Base-by-base conservation (phyloP, 202 grass and related monocot genomes). In the Eragrostis tef region DNA sequence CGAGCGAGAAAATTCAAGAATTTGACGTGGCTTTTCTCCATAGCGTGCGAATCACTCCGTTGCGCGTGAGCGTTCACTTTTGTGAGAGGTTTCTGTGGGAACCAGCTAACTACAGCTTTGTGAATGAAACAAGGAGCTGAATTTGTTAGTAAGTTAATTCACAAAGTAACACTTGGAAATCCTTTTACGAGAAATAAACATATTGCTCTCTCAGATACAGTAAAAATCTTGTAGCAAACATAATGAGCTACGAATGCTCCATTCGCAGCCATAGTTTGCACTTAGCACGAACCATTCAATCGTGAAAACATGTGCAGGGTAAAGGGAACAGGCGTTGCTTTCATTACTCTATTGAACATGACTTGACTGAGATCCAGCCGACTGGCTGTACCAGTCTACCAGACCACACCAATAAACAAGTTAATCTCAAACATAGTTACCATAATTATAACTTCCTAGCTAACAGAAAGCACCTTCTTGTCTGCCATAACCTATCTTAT, bases 401-500 rank as follows among this genome's bases (percentile, higher is more conserved):
- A 11, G 31, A 73, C 12, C 11, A 36, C 46, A 56, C 19, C 7
- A 73, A 79, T 86, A 79, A 73, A 79, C 0, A 73, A 79, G 27
- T 68, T 47, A 57, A 86, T 86, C 76, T 65, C 48, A 45, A 47
- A 66, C 17, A 34, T 46, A 65, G 19, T 79, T 66, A 73, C 36
- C 67, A 66, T 53, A 45, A 65, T 45, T 22, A 79, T 57, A 7
- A 25, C 78, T 54, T 34, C 39, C 46, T 39, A 54, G 74, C 75
- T 47, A 79, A 34, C 76, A 72, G 8, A 73, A 17, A 66, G 36
- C 58, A 65, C 75, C 22, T 39, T 66, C 50, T 60, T n/a, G 77
- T n/a, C 61, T 6, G 19, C 25, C 13, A 69, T 86, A 82, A 34
- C 25, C 66, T 52, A 86, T 16, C 87, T 78, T 78, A 86, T 86